Conservation (phyloP, 2,329 filamentous ascomycete species). For the Elsinoe fawcettii region DNA sequence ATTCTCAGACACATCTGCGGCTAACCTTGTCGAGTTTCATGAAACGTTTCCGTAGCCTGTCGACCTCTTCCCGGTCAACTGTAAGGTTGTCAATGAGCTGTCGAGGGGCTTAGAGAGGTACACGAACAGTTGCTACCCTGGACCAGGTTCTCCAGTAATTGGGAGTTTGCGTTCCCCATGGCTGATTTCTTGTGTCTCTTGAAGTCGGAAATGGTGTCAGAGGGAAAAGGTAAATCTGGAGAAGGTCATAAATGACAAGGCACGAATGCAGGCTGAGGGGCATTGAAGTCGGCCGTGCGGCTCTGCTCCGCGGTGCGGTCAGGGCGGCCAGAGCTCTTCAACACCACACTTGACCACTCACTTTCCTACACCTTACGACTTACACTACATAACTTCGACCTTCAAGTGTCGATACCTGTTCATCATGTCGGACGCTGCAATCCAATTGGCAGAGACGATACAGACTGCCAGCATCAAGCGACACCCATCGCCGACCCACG, state of each 20-base stretch:
- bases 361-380: not conserved
- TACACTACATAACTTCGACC: not conserved
- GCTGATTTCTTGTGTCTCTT: constrained; percentile 13
- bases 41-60: constrained; percentile 89
- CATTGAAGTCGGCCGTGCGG: constrained; percentile 8
- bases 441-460: constrained; percentile 65
- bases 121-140: constrained; percentile 87
- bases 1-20: not conserved
- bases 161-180: constrained; percentile 51
- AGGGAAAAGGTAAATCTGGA: not conserved
- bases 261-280: constrained; percentile 16
- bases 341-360: not conserved
- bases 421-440: constrained; percentile 26
- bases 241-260: constrained; percentile 20
- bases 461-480: constrained; percentile 73
- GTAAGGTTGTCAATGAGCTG: constrained; percentile 19
- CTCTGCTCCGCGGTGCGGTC: constrained; percentile 1
- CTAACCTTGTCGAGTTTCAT: constrained; percentile 97
- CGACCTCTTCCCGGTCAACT: constrained; percentile 98
- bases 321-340: not conserved
- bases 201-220: constrained; percentile 13
- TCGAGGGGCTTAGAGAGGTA: not conserved
- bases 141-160: constrained; percentile 90
- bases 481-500: constrained; percentile 62
- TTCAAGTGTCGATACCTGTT: not conserved